A percentile compares a stretch with the other conserved stretches of the same genome.
Evolutionary conservation across 306 rosid species (phyloP).

Genomic region (Quercus berberidifolia): DNA sequence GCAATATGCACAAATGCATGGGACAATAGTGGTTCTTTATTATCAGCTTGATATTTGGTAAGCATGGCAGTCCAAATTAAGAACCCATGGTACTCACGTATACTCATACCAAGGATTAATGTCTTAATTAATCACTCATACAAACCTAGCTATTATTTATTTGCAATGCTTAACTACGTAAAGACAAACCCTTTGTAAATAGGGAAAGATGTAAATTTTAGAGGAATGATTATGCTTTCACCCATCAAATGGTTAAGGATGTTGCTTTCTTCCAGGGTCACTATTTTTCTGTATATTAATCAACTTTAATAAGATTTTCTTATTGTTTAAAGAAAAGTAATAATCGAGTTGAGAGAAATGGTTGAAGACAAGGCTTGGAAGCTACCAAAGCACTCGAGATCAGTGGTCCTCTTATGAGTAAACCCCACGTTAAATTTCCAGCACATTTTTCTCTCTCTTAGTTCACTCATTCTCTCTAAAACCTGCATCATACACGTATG

Average conservation of each 20-base stretch:
- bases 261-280: not conserved
- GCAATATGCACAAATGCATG: too few relatives aligned
- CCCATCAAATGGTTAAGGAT: not conserved
- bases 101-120: too few relatives aligned
- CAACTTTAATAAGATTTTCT: not conserved
- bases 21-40: too few relatives aligned
- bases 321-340: not conserved
- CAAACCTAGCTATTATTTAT: too few relatives aligned
- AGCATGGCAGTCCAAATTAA: too few relatives aligned
- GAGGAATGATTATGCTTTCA: not conserved
- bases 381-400: conserved; percentile 12
- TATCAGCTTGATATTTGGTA: too few relatives aligned
- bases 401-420: conserved; percentile 14
- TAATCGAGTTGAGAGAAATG: conserved; percentile 1
- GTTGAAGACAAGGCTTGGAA: conserved; percentile 2
- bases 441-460: conserved; percentile 2
- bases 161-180: too few relatives aligned
- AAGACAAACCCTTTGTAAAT: too few relatives aligned
- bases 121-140: too few relatives aligned
- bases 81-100: too few relatives aligned
- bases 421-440: conserved; percentile 24
- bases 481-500: not conserved
- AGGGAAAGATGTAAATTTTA: too few relatives aligned
- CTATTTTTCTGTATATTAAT: not conserved
- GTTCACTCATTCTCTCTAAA: not conserved